Evolutionary conservation across 768 basidiomycete species (phyloP).

Genomic region (Leccinum olivaceopallidum): DNA sequence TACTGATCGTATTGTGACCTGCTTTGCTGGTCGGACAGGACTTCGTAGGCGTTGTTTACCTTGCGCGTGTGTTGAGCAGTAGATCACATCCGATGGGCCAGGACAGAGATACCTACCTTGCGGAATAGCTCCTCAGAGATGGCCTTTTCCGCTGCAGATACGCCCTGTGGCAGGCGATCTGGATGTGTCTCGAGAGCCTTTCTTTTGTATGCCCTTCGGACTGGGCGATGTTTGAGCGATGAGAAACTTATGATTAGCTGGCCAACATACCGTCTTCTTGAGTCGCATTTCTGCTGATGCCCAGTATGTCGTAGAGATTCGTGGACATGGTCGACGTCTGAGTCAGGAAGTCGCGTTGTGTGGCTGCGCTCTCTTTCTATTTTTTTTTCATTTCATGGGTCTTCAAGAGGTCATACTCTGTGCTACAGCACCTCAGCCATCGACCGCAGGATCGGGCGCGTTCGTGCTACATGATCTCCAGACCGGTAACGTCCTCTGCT

Average conservation of each 20-base stretch:
- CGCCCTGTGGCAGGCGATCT: slow-evolving; percentile 60
- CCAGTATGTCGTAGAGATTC: slow-evolving; percentile 66
- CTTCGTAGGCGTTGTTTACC: slow-evolving; percentile 80
- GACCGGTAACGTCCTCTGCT: slow-evolving; percentile 70
- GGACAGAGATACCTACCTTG: slow-evolving; percentile 28
- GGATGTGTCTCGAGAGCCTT: slow-evolving; percentile 75
- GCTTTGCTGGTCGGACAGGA: slow-evolving; percentile 61
- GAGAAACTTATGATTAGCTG: background rate
- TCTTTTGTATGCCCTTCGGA: slow-evolving; percentile 78
- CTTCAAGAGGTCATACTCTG: slow-evolving; percentile 72
- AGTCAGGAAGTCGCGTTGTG: slow-evolving; percentile 1
- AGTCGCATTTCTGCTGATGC: slow-evolving; percentile 52
- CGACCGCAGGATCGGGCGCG: slow-evolving; percentile 54
- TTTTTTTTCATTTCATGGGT: slow-evolving; percentile 37
- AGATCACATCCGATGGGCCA: background rate
- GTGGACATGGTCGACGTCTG: slow-evolving; percentile 43
- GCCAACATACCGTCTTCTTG: slow-evolving; percentile 59
- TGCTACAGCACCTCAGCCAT: slow-evolving; percentile 47
- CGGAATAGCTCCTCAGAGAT: slow-evolving; percentile 60
- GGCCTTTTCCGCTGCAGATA: slow-evolving; percentile 58
- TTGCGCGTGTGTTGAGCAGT: slow-evolving; percentile 25
- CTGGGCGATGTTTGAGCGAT: slow-evolving; percentile 36
- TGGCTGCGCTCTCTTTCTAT: slow-evolving; percentile 16
- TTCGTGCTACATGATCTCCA: slow-evolving; percentile 82
- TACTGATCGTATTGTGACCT: slow-evolving; percentile 67